Evolutionary conservation across 2,329 filamentous ascomycete species (phyloP).

Genomic region (Phaeosphaeria sp.): DNA sequence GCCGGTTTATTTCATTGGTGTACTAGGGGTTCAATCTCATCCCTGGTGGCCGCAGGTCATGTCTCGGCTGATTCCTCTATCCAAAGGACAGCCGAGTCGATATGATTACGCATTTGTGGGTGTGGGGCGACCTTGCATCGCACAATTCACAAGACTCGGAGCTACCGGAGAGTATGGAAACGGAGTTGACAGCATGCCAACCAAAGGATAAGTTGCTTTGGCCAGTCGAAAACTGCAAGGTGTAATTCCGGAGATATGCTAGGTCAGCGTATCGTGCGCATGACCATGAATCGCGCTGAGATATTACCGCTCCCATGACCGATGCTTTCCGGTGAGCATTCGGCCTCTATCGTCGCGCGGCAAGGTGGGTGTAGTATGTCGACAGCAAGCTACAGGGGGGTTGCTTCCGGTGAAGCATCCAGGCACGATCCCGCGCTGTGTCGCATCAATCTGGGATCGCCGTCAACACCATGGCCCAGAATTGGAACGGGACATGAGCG

Average conservation of each 20-base stretch:
- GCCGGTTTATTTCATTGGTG: neutral
- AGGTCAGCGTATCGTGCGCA: conserved; percentile 2
- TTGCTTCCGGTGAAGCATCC: conserved; percentile 5
- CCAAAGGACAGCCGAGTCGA: neutral
- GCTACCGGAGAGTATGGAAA: neutral
- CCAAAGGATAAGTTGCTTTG: neutral
- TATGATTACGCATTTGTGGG: neutral
- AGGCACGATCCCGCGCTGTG: neutral
- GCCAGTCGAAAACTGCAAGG: conserved; percentile 1
- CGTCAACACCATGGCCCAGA: neutral
- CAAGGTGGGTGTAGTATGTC: neutral
- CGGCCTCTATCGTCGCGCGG: neutral
- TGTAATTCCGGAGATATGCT: neutral
- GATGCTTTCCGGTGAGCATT: conserved; percentile 2
- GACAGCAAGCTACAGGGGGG: neutral
- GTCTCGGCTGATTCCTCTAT: conserved; percentile 1
- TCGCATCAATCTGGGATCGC: neutral
- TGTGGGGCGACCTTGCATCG: neutral
- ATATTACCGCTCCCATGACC: neutral
- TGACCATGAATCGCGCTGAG: conserved; percentile 3
- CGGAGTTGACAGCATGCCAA: neutral
- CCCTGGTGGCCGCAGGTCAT: neutral
- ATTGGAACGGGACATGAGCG: neutral
- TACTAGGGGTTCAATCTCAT: neutral
- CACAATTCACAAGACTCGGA: neutral